Evolutionary conservation across 2,329 filamentous ascomycete genomes (phyloP), one percentile per base, ranked within the genome.

Genomic region (Boeremia exigua): DNA sequence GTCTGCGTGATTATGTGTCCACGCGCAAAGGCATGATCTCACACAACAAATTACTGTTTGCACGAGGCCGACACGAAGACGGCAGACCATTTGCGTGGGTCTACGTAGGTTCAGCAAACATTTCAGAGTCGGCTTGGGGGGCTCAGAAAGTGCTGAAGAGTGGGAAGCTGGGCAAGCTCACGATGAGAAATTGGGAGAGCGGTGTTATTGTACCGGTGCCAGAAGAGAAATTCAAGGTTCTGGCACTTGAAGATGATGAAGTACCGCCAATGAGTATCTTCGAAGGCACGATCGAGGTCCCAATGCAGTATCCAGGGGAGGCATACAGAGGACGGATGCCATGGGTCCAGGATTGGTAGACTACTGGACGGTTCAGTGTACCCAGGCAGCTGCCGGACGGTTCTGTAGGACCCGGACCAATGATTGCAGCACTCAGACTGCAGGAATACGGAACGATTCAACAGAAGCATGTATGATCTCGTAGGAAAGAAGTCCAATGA

Each of bases 91-190:
- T 77, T 36, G 86, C 87, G 4, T 98, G 91, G 88, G 88, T 84
- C 2, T 98, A 98, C 70, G 78, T 96, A 33, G 95, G 95, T 14
- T 96, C 91, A 66, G 91, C 92, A 7, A 99, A 99, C 76, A 77
- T 96, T 27, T 96, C 92, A 0, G 92, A 97, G 75, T 93, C 90
- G 72, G 95, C 95, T 28, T 99, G 95, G 94, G 95, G 94, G 19
- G 87, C 87, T 42, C 77, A 96, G 28, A 85, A 88, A 49, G 87
- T 87, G 67, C 88, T 96, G 66, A 86, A 83, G 63, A 77, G 73
- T 7, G 88, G 85, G 2, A 88, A 88, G 58, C 76, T 84, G 58
- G 84, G 86, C 11, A 96, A 92, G 74, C 81, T 98, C 60, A 92
- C 84, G 10, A 55, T 70, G 8, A 87, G 90, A 50, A 99, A 98